phyloP scores from a whole-genome alignment of 192 early-diverging fungal genomes.

The Gamsiella multidivaricata region DNA sequence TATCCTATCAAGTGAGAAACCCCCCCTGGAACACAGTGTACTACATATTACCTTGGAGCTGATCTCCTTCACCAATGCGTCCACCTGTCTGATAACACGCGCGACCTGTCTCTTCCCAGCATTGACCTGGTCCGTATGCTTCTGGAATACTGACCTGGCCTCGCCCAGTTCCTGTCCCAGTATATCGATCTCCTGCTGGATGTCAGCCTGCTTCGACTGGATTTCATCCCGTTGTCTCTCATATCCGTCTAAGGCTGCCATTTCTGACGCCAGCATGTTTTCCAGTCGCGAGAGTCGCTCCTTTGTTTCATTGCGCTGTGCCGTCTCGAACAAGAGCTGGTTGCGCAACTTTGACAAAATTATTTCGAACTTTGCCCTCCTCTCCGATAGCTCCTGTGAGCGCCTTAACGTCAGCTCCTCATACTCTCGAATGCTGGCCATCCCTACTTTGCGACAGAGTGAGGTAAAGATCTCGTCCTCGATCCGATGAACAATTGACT shows the following conservation, averaged over 20 bases:
- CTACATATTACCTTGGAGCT: slow-evolving; percentile 51
- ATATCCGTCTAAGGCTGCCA: slow-evolving; percentile 43
- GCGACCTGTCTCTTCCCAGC: slow-evolving; percentile 65
- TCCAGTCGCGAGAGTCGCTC: slow-evolving; percentile 71
- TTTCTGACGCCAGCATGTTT: slow-evolving; percentile 58
- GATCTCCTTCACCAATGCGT: slow-evolving; percentile 71
- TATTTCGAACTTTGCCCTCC: slow-evolving; percentile 78
- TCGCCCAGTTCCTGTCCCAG: slow-evolving; percentile 63
- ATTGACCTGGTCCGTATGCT: slow-evolving; percentile 67
- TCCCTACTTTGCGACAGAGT: slow-evolving; percentile 81
- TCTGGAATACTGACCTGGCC: slow-evolving; percentile 63
- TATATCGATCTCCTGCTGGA: slow-evolving; percentile 61
- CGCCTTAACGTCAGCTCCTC: slow-evolving; percentile 79
- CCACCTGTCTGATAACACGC: slow-evolving; percentile 73
- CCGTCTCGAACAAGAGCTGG: slow-evolving; percentile 81
- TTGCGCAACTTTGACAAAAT: slow-evolving; percentile 83
- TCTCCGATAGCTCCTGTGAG: slow-evolving; percentile 79
- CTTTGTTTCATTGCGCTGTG: slow-evolving; percentile 71
- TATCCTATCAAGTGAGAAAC: not conserved
- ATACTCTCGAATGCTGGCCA: slow-evolving; percentile 87
- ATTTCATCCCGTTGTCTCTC: slow-evolving; percentile 51
- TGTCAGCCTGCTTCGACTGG: slow-evolving; percentile 52
- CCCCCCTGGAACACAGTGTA: not conserved
- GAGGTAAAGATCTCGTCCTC: slow-evolving; percentile 80
- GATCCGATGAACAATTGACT: slow-evolving; percentile 59